Base-by-base conservation (phyloP, 1,284 basidiomycete genomes). In the Melampsora larici-populina region DNA sequence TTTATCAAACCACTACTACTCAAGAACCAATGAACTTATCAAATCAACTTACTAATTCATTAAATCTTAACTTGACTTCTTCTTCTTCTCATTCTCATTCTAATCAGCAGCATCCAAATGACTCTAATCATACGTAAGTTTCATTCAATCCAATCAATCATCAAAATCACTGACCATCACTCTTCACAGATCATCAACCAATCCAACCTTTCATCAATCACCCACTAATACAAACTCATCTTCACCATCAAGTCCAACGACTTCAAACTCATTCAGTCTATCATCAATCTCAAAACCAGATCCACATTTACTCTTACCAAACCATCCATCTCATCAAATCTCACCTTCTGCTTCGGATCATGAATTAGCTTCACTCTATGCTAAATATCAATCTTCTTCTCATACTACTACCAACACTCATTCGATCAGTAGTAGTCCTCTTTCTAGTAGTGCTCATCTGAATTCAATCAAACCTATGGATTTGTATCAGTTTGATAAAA, bases 281-380 rank as follows among this genome's bases (percentile, higher is more conserved):
- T 4, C 36, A 55, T 55, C 51, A 3, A 55, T 55, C 51, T 55
- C 51, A 5, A 18, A 18, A 55, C 51, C 51, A 5, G 17, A 24
- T 55, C 18, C 3, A 55, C 18, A 24, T 55, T 55, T 55, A 55
- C 17, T 36, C 9, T 4, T 36, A 4, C 36, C 36, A 36, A 5
- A 3, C 6, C 18, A 55, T 21, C 51, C 51, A 15, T 5, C 17
- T 15, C 4, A 55, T 55, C 17, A 18, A 55, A 3, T 21, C 51
- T 21, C 51, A 5, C 51, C 31, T 64, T 75, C 73, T 1, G 6
- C 17, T 55, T 55, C 51, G 13, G 73, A 75, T 46, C 63, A 67
- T 24, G 64, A 75, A 49, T 66, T 75, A 40, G 64, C 65, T 15
- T 75, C 73, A 1, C 63, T 75, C 65, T 75, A 75, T 46, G 46